These are phyloP conservation scores for Cyclotella atomus DNA, from an alignment of 108 stramenopile species.

Conservation along the genomic window DNA sequence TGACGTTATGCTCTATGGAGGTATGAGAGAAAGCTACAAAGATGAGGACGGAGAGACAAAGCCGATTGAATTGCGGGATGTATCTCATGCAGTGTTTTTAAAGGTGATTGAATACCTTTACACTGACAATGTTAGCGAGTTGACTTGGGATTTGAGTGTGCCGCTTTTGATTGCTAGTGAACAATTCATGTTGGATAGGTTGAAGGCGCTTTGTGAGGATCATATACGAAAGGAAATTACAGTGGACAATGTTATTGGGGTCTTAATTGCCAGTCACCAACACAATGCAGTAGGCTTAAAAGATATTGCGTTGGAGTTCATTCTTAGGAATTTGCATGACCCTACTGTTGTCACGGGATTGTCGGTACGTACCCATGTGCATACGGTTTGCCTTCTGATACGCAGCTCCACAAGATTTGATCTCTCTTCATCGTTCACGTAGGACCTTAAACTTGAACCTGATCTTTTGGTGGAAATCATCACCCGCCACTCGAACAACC, in stretches of 20 bases:
- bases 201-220: conserved; percentile 93
- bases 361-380: conserved; percentile 9
- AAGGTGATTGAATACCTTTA: conserved; percentile 94
- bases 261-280: conserved; percentile 81
- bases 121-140: conserved; percentile 83
- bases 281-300: conserved; percentile 83
- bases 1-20: conserved; percentile 89
- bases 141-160: conserved; percentile 79
- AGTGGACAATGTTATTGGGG: conserved; percentile 78
- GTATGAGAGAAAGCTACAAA: conserved; percentile 81
- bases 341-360: conserved; percentile 67
- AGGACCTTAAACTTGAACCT: conserved; percentile 90
- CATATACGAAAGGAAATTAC: conserved; percentile 80
- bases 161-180: conserved; percentile 92
- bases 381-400: neutral
- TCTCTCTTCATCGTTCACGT: neutral
- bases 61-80: conserved; percentile 77
- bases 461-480: conserved; percentile 95
- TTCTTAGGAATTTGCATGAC: conserved; percentile 75
- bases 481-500: conserved; percentile 9
- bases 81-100: conserved; percentile 85
- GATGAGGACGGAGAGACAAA: conserved; percentile 20
- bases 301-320: conserved; percentile 90
- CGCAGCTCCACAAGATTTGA: neutral
- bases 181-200: conserved; percentile 89